Evolutionary conservation across 306 rosid species (phyloP), one percentile per base, ranked within the genome.

Genomic region (Lathyrus tuberosus): DNA sequence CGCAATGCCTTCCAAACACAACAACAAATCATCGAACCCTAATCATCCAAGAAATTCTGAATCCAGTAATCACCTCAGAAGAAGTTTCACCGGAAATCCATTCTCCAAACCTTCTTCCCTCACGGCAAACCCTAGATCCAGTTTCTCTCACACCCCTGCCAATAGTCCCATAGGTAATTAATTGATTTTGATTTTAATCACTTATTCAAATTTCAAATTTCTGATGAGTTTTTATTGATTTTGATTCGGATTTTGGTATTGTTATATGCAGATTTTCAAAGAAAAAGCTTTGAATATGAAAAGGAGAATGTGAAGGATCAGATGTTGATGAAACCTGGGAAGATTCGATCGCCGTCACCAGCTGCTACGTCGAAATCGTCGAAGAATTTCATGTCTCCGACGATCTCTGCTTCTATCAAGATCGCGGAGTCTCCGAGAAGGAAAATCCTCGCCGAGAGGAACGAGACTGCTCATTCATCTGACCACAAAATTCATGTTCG

Each of bases 341-440:
- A 82, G 67, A 72, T 81, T 71, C 82, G 89, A 71, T 89, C 96
- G 0, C 92, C 98, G n/a, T 89, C 96, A 0, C 92, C 98, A 20
- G 73, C 84, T 56, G 78, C 72, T 37, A 61, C 57, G 4, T 71
- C 82, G 5, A 88, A 85, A 83, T 16, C 83, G 48, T n/a, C 86
- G 11, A 92, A 87, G 80, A 74, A 87, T 74, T 92, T 92, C 78
- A 92, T 92, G 96, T 84, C 92, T 46, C 92, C 98, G 1, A 92
- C 96, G 24, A 87, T 92, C 44, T 92, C 98, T 17, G 98, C 98
- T 12, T 81, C 95, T 16, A 81, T 78, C 54, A 92, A 92, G 89
- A 15, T 89, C 51, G 57, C 79, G 0, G 74, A 74, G 17, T 89
- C 96, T 17, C 98, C 96, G 3, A 85, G 80, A 76, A 92, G 89